Evolutionary conservation across 2,329 filamentous ascomycete species (phyloP), one percentile per base, ranked within the genome.

Genomic region (Cordyceps militaris): DNA sequence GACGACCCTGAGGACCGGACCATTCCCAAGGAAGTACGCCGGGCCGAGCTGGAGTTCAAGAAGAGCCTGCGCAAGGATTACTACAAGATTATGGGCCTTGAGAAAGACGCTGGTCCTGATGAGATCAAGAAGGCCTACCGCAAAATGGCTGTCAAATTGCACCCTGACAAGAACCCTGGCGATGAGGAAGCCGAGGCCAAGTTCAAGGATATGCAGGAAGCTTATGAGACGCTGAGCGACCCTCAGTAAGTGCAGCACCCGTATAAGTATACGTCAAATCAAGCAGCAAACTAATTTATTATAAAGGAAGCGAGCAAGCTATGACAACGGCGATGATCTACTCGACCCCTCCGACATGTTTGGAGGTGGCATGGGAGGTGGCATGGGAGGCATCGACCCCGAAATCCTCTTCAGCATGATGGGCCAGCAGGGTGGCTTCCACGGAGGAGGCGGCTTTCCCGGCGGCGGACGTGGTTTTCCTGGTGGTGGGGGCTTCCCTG

Each of bases 191-290:
- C 94, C 61, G 93, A 91, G 67, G 88, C 90, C 65, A 86, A 89
- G 68, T 99, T 99, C 82, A 97, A 99, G 82, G 94, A 99, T 70
- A 89, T 97, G 70, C 89, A 91, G 66, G 94, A 99, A 78, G 93
- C 93, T 42, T 96, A 99, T 71, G 94, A 99, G 76, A 95, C 88
- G 51, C 77, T 99, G 74, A 96, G 89, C 69, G 94, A 99, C 74
- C 79, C 91, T 76, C 86, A 96, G 87, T 91, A 88, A 74, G 87
- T 84, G 61, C 53, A 42, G 40, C 32, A 6, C 6, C 16, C 16
- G 34, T 21, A 49, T n/a, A 57, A 47, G 57, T 64, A 61, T 16
- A 19, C 26, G 46, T 54, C 34, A 34, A 23, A 44, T 42, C n/a
- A 32, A 14, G 21, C 21, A 21, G 36, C 24, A 54, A 59, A 51